Evolutionary conservation across 495 filamentous ascomycete species (phyloP).

Genomic region (Penicillium turbatum): DNA sequence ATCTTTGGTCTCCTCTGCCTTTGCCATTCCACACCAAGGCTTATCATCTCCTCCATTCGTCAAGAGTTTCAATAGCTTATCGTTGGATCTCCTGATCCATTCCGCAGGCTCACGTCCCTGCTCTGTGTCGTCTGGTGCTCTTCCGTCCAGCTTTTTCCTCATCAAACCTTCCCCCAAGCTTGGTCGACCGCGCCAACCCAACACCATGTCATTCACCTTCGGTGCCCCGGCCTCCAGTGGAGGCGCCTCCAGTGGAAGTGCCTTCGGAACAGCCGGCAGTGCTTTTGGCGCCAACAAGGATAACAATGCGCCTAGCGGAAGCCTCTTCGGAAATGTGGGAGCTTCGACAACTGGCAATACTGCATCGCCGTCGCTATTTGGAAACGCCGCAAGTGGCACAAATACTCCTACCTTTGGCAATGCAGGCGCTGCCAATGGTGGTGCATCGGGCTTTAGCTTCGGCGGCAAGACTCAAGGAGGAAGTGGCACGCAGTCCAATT

Average conservation of each 20-base stretch:
- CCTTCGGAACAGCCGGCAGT: constrained; percentile 41
- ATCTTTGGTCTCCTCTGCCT: constrained; percentile 9
- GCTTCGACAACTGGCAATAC: constrained; percentile 31
- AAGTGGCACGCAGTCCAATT: constrained; percentile 22
- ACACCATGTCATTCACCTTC: constrained; percentile 39
- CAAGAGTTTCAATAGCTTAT: constrained; percentile 6
- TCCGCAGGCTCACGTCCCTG: constrained; percentile 17
- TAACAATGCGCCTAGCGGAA: constrained; percentile 25
- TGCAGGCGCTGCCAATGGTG: constrained; percentile 18
- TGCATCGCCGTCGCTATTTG: constrained; percentile 36
- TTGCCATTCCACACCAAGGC: constrained; percentile 5
- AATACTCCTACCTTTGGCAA: constrained; percentile 34
- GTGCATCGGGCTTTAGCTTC: constrained; percentile 41
- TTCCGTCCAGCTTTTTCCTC: constrained; percentile 18
- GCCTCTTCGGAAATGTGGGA: constrained; percentile 46
- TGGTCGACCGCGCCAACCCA: constrained; percentile 17
- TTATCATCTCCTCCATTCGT: constrained; percentile 6
- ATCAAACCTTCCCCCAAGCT: constrained; percentile 15
- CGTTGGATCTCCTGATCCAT: constrained; percentile 10
- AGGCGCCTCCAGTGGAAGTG: constrained; percentile 26
- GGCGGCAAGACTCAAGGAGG: constrained; percentile 28
- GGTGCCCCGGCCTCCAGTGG: constrained; percentile 31
- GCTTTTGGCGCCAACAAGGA: constrained; percentile 33
- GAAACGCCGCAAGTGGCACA: constrained; percentile 21
- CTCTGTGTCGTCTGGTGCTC: constrained; percentile 15